Evolutionary conservation across 2,329 filamentous ascomycete genomes (phyloP).

Genomic region (Aspergillus ochraceoroseus): DNA sequence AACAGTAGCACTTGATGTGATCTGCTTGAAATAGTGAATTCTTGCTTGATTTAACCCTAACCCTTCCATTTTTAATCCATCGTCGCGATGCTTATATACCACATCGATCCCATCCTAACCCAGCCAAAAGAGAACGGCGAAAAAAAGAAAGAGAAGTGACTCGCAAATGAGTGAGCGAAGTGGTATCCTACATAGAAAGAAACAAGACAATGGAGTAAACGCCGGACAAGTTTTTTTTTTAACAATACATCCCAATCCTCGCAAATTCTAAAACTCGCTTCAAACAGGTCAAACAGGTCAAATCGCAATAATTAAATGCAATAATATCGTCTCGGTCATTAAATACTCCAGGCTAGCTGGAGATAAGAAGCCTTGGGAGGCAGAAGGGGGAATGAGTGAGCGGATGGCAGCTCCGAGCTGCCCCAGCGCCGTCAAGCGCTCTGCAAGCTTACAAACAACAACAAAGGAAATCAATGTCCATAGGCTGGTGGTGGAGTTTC

Average conservation of each 20-base stretch:
- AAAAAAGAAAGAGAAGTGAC: conserved; percentile 17
- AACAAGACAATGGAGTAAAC: conserved; percentile 19
- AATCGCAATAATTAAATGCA: conserved; percentile 17
- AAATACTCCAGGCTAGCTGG: conserved; percentile 20
- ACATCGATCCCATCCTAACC: conserved; percentile 8
- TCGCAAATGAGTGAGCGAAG: conserved; percentile 20
- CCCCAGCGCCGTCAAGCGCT: conserved; percentile 7
- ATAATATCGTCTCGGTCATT: conserved; percentile 23
- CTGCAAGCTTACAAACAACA: neutral
- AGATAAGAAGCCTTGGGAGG: conserved; percentile 9
- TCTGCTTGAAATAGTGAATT: too few species aligned
- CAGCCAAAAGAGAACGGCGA: conserved; percentile 13
- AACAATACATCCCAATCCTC: conserved; percentile 23
- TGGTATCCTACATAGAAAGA: conserved; percentile 31
- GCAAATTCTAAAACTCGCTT: conserved; percentile 28
- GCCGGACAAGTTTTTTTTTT: conserved; percentile 24
- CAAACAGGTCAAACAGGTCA: conserved; percentile 14
- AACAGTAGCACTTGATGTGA: too few species aligned
- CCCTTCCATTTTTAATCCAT: neutral
- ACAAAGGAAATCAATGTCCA: conserved; percentile 32
- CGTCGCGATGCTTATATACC: conserved; percentile 4
- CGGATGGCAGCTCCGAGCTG: conserved; percentile 14
- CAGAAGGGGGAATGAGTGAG: conserved; percentile 15
- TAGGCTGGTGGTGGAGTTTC: conserved; percentile 44
- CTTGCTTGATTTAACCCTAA: too few species aligned